phyloP scores from a whole-genome alignment of 352 stramenopile species.

The Globisporangium takayamanum region DNA sequence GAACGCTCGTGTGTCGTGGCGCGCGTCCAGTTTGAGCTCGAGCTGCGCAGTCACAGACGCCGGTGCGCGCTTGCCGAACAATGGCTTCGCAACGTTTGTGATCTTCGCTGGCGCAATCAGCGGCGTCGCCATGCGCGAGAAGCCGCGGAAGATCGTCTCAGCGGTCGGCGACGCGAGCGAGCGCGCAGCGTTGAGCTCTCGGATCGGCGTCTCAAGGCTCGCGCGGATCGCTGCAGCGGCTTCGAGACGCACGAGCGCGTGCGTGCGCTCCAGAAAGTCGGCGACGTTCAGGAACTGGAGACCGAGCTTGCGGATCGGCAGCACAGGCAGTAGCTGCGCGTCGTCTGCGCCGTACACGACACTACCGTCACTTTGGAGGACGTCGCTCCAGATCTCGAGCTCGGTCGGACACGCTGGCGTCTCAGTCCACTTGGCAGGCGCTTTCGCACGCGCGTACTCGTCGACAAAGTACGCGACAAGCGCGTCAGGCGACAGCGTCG shows the following conservation, averaged over 20 bases:
- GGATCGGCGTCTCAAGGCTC: slow-evolving; percentile 86
- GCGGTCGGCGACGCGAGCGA: slow-evolving; percentile 30
- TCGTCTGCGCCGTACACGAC: slow-evolving; percentile 35
- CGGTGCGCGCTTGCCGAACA: slow-evolving; percentile 83
- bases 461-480: slow-evolving; percentile 55
- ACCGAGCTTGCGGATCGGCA: slow-evolving; percentile 93
- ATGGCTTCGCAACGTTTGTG: slow-evolving; percentile 83
- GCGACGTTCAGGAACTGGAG: slow-evolving; percentile 93
- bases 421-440: slow-evolving; percentile 22
- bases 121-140: slow-evolving; percentile 34
- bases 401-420: slow-evolving; percentile 74
- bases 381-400: slow-evolving; percentile 81
- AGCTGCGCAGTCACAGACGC: slow-evolving; percentile 83
- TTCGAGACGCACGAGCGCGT: slow-evolving; percentile 89
- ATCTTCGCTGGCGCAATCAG: slow-evolving; percentile 44
- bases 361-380: slow-evolving; percentile 24
- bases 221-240: slow-evolving; percentile 77
- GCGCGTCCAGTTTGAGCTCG: slow-evolving; percentile 73
- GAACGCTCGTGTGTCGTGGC: slow-evolving; percentile 57
- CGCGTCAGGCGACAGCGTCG: slow-evolving; percentile 25
- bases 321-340: slow-evolving; percentile 32
- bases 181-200: slow-evolving; percentile 46
- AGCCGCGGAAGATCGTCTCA: slow-evolving; percentile 56
- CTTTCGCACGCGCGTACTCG: slow-evolving; percentile 33
- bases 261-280: slow-evolving; percentile 93